phyloP scores from a whole-genome alignment of 257 asterid species.

The Ophiorrhiza pumila region DNA sequence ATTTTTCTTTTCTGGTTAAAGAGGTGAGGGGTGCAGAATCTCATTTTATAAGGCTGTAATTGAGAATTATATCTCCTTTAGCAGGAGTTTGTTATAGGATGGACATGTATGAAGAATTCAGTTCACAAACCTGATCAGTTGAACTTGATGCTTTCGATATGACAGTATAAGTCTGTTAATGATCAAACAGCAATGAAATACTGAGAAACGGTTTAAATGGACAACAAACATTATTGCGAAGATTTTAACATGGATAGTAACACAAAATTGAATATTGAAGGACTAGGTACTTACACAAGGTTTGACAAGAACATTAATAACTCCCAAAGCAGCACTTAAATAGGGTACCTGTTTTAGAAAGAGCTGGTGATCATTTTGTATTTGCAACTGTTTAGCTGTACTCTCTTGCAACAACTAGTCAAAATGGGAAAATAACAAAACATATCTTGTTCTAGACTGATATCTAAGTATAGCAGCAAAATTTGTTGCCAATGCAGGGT shows the following conservation, averaged over 20 bases:
- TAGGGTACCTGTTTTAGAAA: slow-evolving; percentile 69
- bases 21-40: too few relatives aligned
- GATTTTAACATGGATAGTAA: slow-evolving; percentile 4
- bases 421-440: not conserved
- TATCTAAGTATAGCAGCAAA: not conserved
- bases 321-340: slow-evolving; percentile 81
- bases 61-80: not conserved
- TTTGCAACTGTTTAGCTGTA: not conserved
- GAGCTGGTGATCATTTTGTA: slow-evolving; percentile 15
- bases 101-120: not conserved
- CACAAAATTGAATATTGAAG: not conserved
- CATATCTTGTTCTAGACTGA: not conserved
- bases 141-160: slow-evolving; percentile 71
- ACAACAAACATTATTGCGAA: not conserved
- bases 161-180: slow-evolving; percentile 73
- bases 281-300: slow-evolving; percentile 62
- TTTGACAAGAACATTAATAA: slow-evolving; percentile 76
- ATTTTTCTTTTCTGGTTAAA: too few relatives aligned
- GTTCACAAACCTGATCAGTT: slow-evolving; percentile 64
- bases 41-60: not conserved
- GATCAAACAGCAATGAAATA: not conserved
- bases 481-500: not conserved
- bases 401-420: not conserved
- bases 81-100: not conserved
- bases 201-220: slow-evolving; percentile 13